Evolutionary conservation across 192 early-diverging fungal species (phyloP), one percentile per base, ranked within the genome.

Genomic region (Coemansia sp.): DNA sequence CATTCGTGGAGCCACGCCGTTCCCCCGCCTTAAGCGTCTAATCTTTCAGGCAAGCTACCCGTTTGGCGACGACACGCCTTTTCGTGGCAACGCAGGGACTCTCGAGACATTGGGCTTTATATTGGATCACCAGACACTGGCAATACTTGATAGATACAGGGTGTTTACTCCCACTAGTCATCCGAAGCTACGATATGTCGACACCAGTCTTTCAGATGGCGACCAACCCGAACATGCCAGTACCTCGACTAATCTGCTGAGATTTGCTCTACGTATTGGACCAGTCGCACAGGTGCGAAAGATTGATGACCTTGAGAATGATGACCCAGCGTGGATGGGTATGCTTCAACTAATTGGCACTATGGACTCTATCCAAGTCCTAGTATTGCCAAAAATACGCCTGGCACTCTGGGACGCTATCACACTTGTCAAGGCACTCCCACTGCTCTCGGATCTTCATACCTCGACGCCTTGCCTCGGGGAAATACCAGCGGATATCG

Each of bases 61-160:
- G 20, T 61, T 61, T 40, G 36, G 59, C 59, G 59, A 61, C 29
- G 36, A 61, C 36, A 40, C 36, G 16, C 16, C 29, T n/a, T 61
- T 61, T 2, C 33, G 59, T 5, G 59, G 59, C 13, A 61, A 61
- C 20, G 59, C 36, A 5, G 36, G 1, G 18, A 40, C 34, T 2
- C 36, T 61, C 15, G 59, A 61, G 59, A 8, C 1, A 4, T 40
- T 61, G 36, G 16, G 11, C 4, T n/a, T 61, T 38, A 20, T 18
- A 8, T 20, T 61, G 36, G 36, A 61, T 22, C 15, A 38, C 16
- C 6, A 0, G 34, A 40, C 18, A 5, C 6, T 40, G 18, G 6
- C 1, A 5, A 40, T 10, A 0, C 59, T 61, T 1, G 6, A 22
- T 2, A 61, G 34, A 16, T 6, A 10, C 33, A 1, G 3, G 12